Conservation (phyloP, 805 yeast genomes). For the Yarrowia sp. region DNA sequence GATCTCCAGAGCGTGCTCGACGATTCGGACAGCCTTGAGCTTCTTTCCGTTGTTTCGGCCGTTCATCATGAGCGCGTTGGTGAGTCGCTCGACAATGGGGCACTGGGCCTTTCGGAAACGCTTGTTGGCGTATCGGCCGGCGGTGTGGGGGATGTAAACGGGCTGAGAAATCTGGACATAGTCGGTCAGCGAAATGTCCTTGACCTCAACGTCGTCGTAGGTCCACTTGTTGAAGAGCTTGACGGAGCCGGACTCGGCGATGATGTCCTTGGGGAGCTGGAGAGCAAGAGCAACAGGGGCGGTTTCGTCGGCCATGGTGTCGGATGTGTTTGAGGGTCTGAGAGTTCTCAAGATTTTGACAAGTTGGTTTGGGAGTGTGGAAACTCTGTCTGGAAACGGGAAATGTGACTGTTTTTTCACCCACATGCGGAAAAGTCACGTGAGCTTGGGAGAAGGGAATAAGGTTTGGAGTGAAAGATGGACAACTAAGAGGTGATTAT, state of each 20-base stretch:
- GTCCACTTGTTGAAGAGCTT: conserved; percentile 99
- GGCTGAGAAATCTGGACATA: conserved; percentile 98
- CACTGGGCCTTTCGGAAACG: conserved; percentile 99
- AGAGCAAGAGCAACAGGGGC: conserved; percentile 39
- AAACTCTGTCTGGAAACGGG: neutral
- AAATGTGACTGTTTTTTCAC: conserved; percentile 19
- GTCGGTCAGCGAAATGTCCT: conserved; percentile 97
- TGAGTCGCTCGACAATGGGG: conserved; percentile 98
- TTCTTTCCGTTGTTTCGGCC: conserved; percentile 99
- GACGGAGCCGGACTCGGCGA: conserved; percentile 93
- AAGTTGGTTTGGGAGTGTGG: neutral
- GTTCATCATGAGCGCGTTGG: conserved; percentile 99
- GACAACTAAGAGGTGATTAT: too few species aligned
- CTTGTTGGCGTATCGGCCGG: conserved; percentile 99
- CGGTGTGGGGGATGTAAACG: conserved; percentile 97
- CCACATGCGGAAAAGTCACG: neutral
- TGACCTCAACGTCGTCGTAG: conserved; percentile 95
- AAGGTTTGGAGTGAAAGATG: too few species aligned
- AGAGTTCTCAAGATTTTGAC: conserved; percentile 23
- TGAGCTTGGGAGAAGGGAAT: neutral
- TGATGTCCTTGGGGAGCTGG: conserved; percentile 89
- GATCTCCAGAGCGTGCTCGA: conserved; percentile 99
- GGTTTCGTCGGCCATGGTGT: conserved; percentile 38
- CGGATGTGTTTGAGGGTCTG: conserved; percentile 14
- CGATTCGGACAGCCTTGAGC: conserved; percentile 99